phyloP scores from a whole-genome alignment of 805 yeast species.

The Zygosaccharomyces rouxii region DNA sequence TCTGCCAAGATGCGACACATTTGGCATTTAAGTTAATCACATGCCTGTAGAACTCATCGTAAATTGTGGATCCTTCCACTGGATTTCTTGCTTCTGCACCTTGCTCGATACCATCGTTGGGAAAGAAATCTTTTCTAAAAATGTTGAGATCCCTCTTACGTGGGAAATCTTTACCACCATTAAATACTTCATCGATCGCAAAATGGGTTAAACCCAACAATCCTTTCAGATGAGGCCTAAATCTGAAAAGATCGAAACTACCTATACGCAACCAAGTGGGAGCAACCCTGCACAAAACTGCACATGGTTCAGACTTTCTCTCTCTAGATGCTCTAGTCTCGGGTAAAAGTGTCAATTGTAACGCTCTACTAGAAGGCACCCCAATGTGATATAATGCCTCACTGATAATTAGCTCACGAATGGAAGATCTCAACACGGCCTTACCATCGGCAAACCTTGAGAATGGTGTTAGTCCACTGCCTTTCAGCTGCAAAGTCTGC shows the following conservation, averaged over 20 bases:
- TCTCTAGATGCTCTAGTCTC: slow-evolving; percentile 70
- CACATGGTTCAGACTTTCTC: slow-evolving; percentile 67
- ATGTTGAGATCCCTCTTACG: slow-evolving; percentile 19
- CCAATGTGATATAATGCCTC: slow-evolving; percentile 79
- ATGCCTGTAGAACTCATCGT: slow-evolving; percentile 68
- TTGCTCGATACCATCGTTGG: slow-evolving; percentile 25
- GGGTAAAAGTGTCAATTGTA: slow-evolving; percentile 69
- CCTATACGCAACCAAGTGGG: slow-evolving; percentile 86
- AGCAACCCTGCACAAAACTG: slow-evolving; percentile 78
- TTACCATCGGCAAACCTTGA: slow-evolving; percentile 96
- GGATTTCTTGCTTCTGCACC: slow-evolving; percentile 22
- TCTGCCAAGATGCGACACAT: slow-evolving; percentile 80
- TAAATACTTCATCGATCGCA: slow-evolving; percentile 60
- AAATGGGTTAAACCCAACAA: slow-evolving; percentile 64
- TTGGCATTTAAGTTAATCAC: slow-evolving; percentile 69
- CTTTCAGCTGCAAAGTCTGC: slow-evolving; percentile 68
- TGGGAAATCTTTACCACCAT: slow-evolving; percentile 35
- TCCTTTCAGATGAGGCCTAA: slow-evolving; percentile 65
- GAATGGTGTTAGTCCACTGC: slow-evolving; percentile 87
- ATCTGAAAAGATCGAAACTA: slow-evolving; percentile 75
- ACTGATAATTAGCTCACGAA: slow-evolving; percentile 81
- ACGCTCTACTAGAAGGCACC: slow-evolving; percentile 81
- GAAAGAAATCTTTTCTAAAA: slow-evolving; percentile 26
- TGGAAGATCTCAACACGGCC: slow-evolving; percentile 82
- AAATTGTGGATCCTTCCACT: slow-evolving; percentile 45